Evolutionary conservation across 805 yeast genomes (phyloP).

Genomic region (Metschnikowia drakensbergensis): DNA sequence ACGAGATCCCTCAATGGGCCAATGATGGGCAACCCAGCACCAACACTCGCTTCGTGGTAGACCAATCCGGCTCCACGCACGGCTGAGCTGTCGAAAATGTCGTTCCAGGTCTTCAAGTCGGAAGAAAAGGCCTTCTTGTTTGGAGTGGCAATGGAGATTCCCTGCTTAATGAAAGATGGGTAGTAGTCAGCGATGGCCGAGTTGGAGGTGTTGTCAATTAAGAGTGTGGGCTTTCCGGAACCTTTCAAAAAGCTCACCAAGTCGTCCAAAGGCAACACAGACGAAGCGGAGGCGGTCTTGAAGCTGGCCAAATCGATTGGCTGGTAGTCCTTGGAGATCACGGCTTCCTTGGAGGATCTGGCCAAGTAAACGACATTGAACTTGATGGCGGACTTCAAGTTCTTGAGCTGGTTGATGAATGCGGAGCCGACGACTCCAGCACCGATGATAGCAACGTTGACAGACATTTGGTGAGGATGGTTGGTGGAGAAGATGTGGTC

Average conservation of each 20-base stretch:
- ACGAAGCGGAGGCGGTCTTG: conserved; percentile 43
- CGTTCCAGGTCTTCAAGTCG: conserved; percentile 69
- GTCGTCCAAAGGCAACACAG: conserved; percentile 52
- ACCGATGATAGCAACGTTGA: conserved; percentile 49
- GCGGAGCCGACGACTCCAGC: conserved; percentile 96
- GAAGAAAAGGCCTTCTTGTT: conserved; percentile 96
- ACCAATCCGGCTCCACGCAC: conserved; percentile 64
- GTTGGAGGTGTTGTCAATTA: conserved; percentile 93
- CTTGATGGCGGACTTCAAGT: conserved; percentile 54
- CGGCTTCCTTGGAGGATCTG: conserved; percentile 61
- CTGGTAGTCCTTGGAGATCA: conserved; percentile 62
- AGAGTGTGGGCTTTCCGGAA: conserved; percentile 71
- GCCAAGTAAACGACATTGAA: conserved; percentile 82
- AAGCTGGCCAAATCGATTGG: conserved; percentile 67
- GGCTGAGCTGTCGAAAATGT: conserved; percentile 55
- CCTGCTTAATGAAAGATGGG: conserved; percentile 66
- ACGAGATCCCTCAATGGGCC: conserved; percentile 85
- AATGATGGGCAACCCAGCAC: conserved; percentile 96
- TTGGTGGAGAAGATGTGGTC: not conserved
- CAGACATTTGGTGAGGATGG: conserved; percentile 24
- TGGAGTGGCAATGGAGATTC: conserved; percentile 95
- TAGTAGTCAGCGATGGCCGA: conserved; percentile 72
- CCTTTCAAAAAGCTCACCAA: conserved; percentile 59
- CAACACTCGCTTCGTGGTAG: conserved; percentile 97
- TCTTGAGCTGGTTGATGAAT: conserved; percentile 74